Evolutionary conservation across 768 basidiomycete species (phyloP), one percentile per base, ranked within the genome.

Genomic region (Kockovaella imperatae): DNA sequence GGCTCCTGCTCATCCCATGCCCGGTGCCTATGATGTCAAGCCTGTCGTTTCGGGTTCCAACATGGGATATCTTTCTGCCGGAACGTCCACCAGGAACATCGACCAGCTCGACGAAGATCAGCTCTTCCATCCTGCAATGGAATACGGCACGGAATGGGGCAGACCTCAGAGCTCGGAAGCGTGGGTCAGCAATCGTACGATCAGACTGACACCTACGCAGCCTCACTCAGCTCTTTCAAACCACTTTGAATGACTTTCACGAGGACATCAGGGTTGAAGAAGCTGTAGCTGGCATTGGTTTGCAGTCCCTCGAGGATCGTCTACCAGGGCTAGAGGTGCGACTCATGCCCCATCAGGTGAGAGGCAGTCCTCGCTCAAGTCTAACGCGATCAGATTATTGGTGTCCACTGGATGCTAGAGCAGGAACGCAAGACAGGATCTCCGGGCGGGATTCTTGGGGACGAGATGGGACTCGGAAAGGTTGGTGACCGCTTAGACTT

Each of bases 321-420:
- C 49, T 85, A 1, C 79, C 79, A 0, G 80, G 79, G 4, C 79
- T 86, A 77, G 73, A 73, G 14, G 73, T 84, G 21, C 66, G 76
- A 0, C 69, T 85, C 29, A 80, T 85, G 80, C 76, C 83, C 8
- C 84, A 85, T 58, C 63, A 68, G 36, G 52, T 66, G 24, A 40
- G 49, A 41, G 4, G 3, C 20, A 7, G 14, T 34, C 32, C 28
- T n/a, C 8, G 6, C 10, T 10, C 31, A 10, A 10, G 31, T 10
- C 31, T 13, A 17, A 23, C 10, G 18, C 3, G 2, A 42, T 64
- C 81, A 84, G 57, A 73, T 77, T 15, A 78, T 86, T 42, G 86
- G 86, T 0, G 84, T 87, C 15, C 77, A 77, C 30, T 87, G 84
- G 82, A 86, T 87, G 84, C 48, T 83, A 0, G 74, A 80, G 14